Evolutionary conservation across 352 stramenopile species (phyloP).

Genomic region (Bremia lactucae): DNA sequence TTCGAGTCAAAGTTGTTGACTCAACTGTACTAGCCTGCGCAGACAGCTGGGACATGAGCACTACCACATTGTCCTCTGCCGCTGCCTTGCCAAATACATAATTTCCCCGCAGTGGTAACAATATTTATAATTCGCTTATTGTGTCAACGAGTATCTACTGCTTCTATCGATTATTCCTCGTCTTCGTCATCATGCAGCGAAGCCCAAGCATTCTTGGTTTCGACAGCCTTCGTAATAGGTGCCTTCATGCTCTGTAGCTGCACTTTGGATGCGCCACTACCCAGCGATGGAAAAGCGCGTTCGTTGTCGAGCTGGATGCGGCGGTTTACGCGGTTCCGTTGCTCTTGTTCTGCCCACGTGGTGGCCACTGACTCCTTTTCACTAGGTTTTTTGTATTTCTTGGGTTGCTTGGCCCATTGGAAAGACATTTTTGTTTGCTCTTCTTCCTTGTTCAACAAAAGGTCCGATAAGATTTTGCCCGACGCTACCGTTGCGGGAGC

Average conservation of each 20-base stretch:
- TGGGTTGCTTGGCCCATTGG: slow-evolving; percentile 77
- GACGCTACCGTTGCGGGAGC: slow-evolving; percentile 10
- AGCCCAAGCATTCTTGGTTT: slow-evolving; percentile 65
- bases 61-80: too few species aligned
- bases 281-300: slow-evolving; percentile 66
- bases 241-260: slow-evolving; percentile 63
- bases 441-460: slow-evolving; percentile 45
- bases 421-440: slow-evolving; percentile 40
- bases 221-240: slow-evolving; percentile 39
- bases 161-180: slow-evolving; percentile 24
- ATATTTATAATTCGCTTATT: too few species aligned
- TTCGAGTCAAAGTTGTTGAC: too few species aligned
- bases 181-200: slow-evolving; percentile 59
- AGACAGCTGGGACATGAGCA: too few species aligned
- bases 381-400: slow-evolving; percentile 67
- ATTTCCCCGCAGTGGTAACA: too few species aligned
- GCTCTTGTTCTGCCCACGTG: slow-evolving; percentile 65
- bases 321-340: slow-evolving; percentile 47
- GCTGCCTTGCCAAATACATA: too few species aligned
- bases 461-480: slow-evolving; percentile 51
- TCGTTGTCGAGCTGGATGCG: slow-evolving; percentile 66
- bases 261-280: slow-evolving; percentile 32
- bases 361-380: slow-evolving; percentile 45
- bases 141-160: background rate
- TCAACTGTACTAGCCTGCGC: too few species aligned